Conservation (phyloP, 2,329 filamentous ascomycete genomes). For the Exserohilum turcica region DNA sequence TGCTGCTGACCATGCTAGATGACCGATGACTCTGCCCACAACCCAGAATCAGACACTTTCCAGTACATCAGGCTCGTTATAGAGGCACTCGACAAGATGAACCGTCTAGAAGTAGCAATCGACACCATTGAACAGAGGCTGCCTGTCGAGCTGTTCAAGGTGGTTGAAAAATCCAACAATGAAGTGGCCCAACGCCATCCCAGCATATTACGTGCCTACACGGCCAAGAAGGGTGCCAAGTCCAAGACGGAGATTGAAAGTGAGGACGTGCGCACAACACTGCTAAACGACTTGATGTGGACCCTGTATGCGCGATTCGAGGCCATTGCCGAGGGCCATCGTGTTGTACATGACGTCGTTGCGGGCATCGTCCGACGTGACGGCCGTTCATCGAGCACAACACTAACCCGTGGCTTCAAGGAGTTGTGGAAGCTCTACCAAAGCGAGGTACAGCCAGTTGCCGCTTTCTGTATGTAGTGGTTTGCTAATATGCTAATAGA, state of each 20-base stretch:
- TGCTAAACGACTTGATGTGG: constrained; percentile 89
- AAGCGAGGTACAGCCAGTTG: constrained; percentile 66
- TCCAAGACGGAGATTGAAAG: constrained; percentile 64
- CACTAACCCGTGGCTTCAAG: constrained; percentile 85
- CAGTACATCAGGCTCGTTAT: constrained; percentile 87
- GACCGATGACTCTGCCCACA: constrained; percentile 86
- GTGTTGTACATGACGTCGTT: constrained; percentile 90
- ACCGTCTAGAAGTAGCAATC: constrained; percentile 81
- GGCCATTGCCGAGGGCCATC: constrained; percentile 92
- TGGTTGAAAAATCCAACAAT: constrained; percentile 92
- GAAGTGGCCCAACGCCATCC: constrained; percentile 93
- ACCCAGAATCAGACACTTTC: constrained; percentile 94
- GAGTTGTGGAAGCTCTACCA: constrained; percentile 98
- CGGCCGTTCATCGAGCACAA: constrained; percentile 63
- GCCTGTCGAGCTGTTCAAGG: constrained; percentile 88
- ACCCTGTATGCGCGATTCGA: constrained; percentile 96
- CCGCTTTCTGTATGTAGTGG: no score
- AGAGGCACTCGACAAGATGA: constrained; percentile 88
- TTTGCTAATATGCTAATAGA: constrained; percentile 50
- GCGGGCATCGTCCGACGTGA: constrained; percentile 84
- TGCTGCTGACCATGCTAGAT: constrained; percentile 52
- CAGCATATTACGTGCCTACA: constrained; percentile 66
- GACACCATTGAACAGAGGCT: constrained; percentile 90
- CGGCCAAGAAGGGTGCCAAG: constrained; percentile 64
- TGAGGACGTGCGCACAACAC: constrained; percentile 75